Evolutionary conservation across 2,329 filamentous ascomycete genomes (phyloP).

Genomic region (Trichophyton simii): DNA sequence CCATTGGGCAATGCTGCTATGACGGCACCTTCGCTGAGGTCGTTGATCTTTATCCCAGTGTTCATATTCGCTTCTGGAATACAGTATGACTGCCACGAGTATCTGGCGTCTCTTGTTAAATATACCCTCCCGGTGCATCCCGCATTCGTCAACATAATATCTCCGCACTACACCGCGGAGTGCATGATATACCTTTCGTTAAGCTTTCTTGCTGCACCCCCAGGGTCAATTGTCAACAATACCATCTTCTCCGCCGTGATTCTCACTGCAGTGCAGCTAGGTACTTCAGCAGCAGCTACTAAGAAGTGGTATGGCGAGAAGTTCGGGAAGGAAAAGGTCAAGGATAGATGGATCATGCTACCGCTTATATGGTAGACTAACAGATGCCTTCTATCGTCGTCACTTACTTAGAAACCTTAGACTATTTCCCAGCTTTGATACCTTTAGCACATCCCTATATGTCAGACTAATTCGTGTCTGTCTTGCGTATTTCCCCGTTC

Average conservation of each 20-base stretch:
- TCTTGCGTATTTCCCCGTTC: slow-evolving; percentile 35
- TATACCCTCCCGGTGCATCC: slow-evolving; percentile 69
- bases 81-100: slow-evolving; percentile 61
- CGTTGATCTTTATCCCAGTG: slow-evolving; percentile 44
- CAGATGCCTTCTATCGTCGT: neutral
- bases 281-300: slow-evolving; percentile 65
- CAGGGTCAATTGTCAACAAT: slow-evolving; percentile 52
- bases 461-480: slow-evolving; percentile 48
- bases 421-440: slow-evolving; percentile 59
- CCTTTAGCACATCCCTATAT: slow-evolving; percentile 73
- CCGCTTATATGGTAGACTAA: slow-evolving; percentile 31
- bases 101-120: slow-evolving; percentile 60
- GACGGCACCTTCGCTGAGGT: slow-evolving; percentile 37
- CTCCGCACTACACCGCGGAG: slow-evolving; percentile 86
- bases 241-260: slow-evolving; percentile 57
- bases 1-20: slow-evolving; percentile 24
- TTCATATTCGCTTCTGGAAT: slow-evolving; percentile 58
- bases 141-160: slow-evolving; percentile 60
- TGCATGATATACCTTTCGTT: slow-evolving; percentile 73
- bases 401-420: slow-evolving; percentile 39
- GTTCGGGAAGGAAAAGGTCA: slow-evolving; percentile 56
- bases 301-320: slow-evolving; percentile 65
- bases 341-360: slow-evolving; percentile 61
- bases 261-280: slow-evolving; percentile 70
- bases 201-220: slow-evolving; percentile 59